Base-by-base conservation (phyloP, 108 stramenopile genomes). In the Discostella pseudostelligera region DNA sequence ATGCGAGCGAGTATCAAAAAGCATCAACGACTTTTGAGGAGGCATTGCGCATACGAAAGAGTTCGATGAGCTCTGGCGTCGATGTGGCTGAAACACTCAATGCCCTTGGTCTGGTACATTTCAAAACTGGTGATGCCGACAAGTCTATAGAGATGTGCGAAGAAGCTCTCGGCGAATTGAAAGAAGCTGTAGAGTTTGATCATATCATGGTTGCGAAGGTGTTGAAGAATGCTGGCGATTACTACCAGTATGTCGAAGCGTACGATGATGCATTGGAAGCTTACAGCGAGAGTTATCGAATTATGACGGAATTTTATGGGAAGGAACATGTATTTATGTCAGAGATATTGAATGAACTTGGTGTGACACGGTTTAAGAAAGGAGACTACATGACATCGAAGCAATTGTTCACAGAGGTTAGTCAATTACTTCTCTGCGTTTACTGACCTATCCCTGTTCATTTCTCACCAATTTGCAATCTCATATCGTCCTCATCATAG, bases 31-130 rank as follows among this genome's bases (percentile, higher is more conserved):
- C 73, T 10, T 60, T 79, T 0, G 67, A 79, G 20, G 73, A 74
- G 44, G 61, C 68, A 17, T 22, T 79, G 47, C 73, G 44, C 53
- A 32, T 74, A 22, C 48, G 68, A 43, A 22, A 39, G 32, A 12
- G 24, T 7, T 70, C 47, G 16, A 14, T 63, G 3, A 72, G 60
- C 16, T 68, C 72, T 16, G 56, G 73, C 25, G 11, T 74, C 35
- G 67, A 69, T 74, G 59, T 69, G 19, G 78, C 78, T 20, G 78
- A 79, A 49, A 79, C 78, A n/a, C 53, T 79, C 22, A 56, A 69
- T 35, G 48, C 59, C 7, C 43, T 79, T 24, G 57, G 68, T 28
- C 1, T 62, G 29, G 67, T 74, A 11, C 63, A 48, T 53, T 79
- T 74, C 68, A 74, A 74, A 56, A 62, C 68, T 48, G 73, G 59